Conservation (phyloP, 2,329 filamentous ascomycete species). For the Fusarium veterinarium region DNA sequence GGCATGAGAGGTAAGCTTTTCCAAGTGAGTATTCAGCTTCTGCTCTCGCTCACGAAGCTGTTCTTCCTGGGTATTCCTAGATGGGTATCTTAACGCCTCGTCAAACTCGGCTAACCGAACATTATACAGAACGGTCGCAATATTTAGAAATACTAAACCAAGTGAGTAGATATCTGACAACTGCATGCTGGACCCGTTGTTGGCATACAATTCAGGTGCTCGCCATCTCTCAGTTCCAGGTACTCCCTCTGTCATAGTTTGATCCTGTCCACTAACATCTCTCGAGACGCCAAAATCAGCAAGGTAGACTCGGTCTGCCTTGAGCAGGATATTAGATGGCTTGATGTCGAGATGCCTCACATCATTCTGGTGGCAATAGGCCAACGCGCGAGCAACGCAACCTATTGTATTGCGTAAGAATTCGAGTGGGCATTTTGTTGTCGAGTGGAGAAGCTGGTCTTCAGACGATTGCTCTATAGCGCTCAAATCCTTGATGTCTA, state of each 20-base stretch:
- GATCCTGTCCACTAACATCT: constrained; percentile 58
- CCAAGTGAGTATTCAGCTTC: constrained; percentile 50
- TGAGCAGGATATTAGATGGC: constrained; percentile 60
- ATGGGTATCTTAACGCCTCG: constrained; percentile 49
- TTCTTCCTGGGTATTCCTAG: constrained; percentile 45
- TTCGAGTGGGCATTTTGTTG: constrained; percentile 51
- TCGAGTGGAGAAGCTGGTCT: constrained; percentile 35
- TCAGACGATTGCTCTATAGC: constrained; percentile 48
- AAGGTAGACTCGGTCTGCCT: constrained; percentile 58
- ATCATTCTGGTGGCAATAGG: constrained; percentile 55
- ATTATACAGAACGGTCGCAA: constrained; percentile 58
- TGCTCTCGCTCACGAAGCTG: constrained; percentile 49
- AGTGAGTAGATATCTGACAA: constrained; percentile 62
- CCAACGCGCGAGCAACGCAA: constrained; percentile 57
- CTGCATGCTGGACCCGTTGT: constrained; percentile 56
- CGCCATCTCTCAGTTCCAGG: constrained; percentile 59
- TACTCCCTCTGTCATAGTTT: constrained; percentile 56
- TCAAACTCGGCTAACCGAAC: constrained; percentile 55
- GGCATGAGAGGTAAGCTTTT: constrained; percentile 50
- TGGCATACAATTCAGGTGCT: constrained; percentile 57
- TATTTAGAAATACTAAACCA: constrained; percentile 58
- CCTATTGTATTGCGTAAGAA: constrained; percentile 58
- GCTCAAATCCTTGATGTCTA: constrained; percentile 54
- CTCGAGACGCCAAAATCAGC: constrained; percentile 62
- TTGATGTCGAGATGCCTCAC: constrained; percentile 62